phyloP scores from a whole-genome alignment of 2,329 filamentous ascomycete species.

The Fusarium sp. region DNA sequence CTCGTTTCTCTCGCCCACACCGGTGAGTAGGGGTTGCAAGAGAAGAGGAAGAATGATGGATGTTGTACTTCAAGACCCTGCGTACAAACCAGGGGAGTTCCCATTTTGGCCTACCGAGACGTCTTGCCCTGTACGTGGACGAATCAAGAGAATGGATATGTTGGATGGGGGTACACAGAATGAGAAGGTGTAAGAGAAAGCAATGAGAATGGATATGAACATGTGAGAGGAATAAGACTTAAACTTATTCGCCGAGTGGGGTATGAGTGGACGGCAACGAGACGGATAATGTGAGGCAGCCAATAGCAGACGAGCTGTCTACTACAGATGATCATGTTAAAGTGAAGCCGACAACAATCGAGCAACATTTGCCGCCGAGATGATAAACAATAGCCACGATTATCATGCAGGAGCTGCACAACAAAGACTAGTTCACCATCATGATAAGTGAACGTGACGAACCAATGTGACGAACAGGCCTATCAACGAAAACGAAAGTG shows the following conservation, averaged over 20 bases:
- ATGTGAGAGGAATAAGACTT: slow-evolving; percentile 27
- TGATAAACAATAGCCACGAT: slow-evolving; percentile 10
- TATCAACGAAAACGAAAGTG: slow-evolving; percentile 12
- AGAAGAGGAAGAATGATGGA: slow-evolving; percentile 1
- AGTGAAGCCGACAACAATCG: slow-evolving; percentile 8
- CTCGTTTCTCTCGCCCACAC: slow-evolving; percentile 37
- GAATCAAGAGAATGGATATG: slow-evolving; percentile 25
- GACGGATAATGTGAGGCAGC: slow-evolving; percentile 24
- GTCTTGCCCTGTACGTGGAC: slow-evolving; percentile 37
- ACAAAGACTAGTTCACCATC: slow-evolving; percentile 7
- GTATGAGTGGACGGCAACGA: slow-evolving; percentile 7
- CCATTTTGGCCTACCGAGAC: slow-evolving; percentile 20
- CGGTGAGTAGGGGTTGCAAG: slow-evolving; percentile 37
- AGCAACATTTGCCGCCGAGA: slow-evolving; percentile 15
- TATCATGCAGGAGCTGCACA: not conserved
- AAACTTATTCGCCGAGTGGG: slow-evolving; percentile 26
- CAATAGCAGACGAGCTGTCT: slow-evolving; percentile 9
- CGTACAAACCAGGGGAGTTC: slow-evolving; percentile 19
- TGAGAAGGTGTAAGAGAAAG: slow-evolving; percentile 32
- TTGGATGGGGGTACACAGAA: slow-evolving; percentile 25
- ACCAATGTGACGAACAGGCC: slow-evolving; percentile 15
- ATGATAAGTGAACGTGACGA: slow-evolving; percentile 20
- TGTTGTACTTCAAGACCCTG: slow-evolving; percentile 25
- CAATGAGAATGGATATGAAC: slow-evolving; percentile 15
- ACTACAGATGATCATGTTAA: slow-evolving; percentile 11